A percentile compares a stretch with the other conserved stretches of the same genome.
These are phyloP conservation scores for Thelonectria rubi DNA, from an alignment of 2,329 filamentous ascomycete genomes.

Conservation along the genomic window DNA sequence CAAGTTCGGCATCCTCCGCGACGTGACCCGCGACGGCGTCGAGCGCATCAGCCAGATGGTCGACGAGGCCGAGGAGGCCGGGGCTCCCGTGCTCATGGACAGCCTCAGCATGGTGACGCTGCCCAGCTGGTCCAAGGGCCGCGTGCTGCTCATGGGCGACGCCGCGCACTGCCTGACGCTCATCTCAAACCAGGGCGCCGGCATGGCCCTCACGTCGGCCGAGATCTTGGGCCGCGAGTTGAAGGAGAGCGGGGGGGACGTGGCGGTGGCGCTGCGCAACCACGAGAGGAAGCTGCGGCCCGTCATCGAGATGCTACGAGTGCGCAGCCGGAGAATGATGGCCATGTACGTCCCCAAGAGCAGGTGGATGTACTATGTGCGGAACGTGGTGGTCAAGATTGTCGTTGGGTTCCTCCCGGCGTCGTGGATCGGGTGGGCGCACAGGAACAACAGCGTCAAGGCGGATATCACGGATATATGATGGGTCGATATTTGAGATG, in stretches of 20 bases:
- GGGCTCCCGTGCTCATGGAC: slow-evolving; percentile 5
- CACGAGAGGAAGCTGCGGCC: slow-evolving; percentile 18
- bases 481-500: too few species aligned
- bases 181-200: slow-evolving; percentile 9
- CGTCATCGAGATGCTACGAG: slow-evolving; percentile 9
- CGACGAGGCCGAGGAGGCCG: slow-evolving; percentile 1
- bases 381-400: slow-evolving; percentile 6
- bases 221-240: slow-evolving; percentile 13
- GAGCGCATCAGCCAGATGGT: slow-evolving; percentile 1
- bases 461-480: too few species aligned
- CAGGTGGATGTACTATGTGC: slow-evolving; percentile 8
- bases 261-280: slow-evolving; percentile 2
- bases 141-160: slow-evolving; percentile 11
- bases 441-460: slow-evolving; percentile 3
- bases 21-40: neutral
- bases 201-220: slow-evolving; percentile 17
- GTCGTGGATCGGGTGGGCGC: slow-evolving; percentile 11
- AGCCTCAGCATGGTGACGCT: slow-evolving; percentile 14
- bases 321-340: slow-evolving; percentile 11
- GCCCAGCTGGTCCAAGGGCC: slow-evolving; percentile 12
- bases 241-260: slow-evolving; percentile 2
- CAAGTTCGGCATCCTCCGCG: neutral
- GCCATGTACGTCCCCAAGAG: slow-evolving; percentile 19
- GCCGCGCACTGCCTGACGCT: slow-evolving; percentile 18
- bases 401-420: slow-evolving; percentile 3